Percentiles rank a stretch among this genome's conserved stretches.
phyloP scores from a whole-genome alignment of 805 yeast genomes.

The Tetrapisispora taiwanensis region DNA sequence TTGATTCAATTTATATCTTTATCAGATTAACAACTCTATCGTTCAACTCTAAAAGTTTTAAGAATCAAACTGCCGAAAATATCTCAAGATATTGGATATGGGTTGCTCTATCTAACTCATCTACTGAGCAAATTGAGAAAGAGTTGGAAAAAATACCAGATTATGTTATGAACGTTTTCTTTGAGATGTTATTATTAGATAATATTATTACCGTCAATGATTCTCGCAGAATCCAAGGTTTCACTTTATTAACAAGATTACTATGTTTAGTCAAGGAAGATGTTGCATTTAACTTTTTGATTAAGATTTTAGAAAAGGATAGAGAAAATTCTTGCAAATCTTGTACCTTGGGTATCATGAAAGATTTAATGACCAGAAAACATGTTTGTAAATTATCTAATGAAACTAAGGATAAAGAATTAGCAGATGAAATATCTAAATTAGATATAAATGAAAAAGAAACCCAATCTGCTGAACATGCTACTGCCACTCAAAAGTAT shows the following conservation, averaged over 20 bases:
- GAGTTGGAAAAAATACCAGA: constrained; percentile 23
- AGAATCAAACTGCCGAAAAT: constrained; percentile 21
- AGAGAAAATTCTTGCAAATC: constrained; percentile 59
- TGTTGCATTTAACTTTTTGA: constrained; percentile 47
- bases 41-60: constrained; percentile 17
- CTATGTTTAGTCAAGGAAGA: constrained; percentile 50
- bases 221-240: constrained; percentile 34
- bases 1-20: constrained; percentile 33
- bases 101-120: constrained; percentile 24
- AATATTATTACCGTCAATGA: constrained; percentile 32
- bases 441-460: constrained; percentile 4
- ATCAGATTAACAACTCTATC: constrained; percentile 36
- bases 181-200: constrained; percentile 34
- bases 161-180: constrained; percentile 29
- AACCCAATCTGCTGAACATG: background rate
- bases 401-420: background rate
- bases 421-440: background rate
- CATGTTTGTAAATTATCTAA: constrained; percentile 3
- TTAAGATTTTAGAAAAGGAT: constrained; percentile 50
- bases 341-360: constrained; percentile 55
- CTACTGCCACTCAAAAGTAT: constrained; percentile 2
- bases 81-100: constrained; percentile 30
- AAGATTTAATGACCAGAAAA: constrained; percentile 45
- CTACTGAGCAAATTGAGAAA: constrained; percentile 12
- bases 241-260: constrained; percentile 55